A percentile compares a stretch with the other conserved stretches of the same genome.
phyloP scores from a whole-genome alignment of 2,329 filamentous ascomycete genomes.

The Sclerotinia borealis region DNA sequence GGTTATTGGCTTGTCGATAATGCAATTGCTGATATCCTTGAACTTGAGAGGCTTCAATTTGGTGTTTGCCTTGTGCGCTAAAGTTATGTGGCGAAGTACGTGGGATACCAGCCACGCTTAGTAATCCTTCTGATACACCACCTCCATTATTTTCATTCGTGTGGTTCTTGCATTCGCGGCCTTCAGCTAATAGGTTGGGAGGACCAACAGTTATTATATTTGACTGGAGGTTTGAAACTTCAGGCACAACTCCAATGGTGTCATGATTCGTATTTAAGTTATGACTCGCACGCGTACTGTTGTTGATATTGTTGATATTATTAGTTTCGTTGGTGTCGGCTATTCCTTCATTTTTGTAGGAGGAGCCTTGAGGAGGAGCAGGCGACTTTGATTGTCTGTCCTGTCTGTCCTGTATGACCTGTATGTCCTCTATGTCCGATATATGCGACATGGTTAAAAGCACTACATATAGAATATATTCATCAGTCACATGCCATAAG shows the following conservation, averaged over 20 bases:
- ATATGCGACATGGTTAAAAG: neutral
- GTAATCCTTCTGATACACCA: neutral
- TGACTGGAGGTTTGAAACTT: neutral
- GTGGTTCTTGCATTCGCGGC: neutral
- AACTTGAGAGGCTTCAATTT: neutral
- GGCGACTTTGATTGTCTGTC: neutral
- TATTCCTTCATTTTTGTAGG: neutral
- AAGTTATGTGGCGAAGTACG: conserved; percentile 2
- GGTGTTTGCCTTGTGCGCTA: conserved; percentile 7
- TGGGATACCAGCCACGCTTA: conserved; percentile 5
- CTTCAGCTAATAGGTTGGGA: neutral
- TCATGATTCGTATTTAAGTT: neutral
- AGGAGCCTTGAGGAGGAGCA: neutral
- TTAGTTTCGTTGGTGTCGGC: neutral
- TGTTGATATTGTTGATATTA: neutral
- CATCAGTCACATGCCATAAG: conserved; percentile 3
- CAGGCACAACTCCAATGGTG: neutral
- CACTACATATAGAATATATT: neutral
- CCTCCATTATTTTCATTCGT: neutral
- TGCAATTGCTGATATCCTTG: neutral
- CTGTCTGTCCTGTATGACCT: neutral
- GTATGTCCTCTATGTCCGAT: neutral
- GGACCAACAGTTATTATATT: neutral
- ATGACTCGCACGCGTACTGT: conserved; percentile 9
- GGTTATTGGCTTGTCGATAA: conserved; percentile 6